Percentiles rank a stretch among this genome's conserved stretches.
These are phyloP conservation scores for Suhomyces coccinellae DNA, from an alignment of 1,139 yeast genomes.

Conservation along the genomic window DNA sequence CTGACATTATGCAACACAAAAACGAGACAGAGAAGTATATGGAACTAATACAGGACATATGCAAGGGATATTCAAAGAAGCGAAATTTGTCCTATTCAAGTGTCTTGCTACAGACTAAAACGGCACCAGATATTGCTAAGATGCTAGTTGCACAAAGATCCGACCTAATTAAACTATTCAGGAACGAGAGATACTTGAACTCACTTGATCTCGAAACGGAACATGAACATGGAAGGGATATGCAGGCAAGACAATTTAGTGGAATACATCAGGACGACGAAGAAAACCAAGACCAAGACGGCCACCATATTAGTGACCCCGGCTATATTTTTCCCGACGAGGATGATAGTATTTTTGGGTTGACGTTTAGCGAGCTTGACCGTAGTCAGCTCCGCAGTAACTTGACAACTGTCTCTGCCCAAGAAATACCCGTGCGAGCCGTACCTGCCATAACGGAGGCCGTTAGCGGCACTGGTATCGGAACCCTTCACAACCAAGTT, in stretches of 20 bases:
- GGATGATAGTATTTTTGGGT: conserved; percentile 14
- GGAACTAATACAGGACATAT: not conserved
- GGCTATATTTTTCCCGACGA: conserved; percentile 1
- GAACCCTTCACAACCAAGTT: conserved; percentile 9
- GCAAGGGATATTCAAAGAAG: not conserved
- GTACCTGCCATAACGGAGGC: not conserved
- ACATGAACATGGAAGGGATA: not conserved
- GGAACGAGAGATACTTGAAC: not conserved
- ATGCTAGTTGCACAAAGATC: not conserved
- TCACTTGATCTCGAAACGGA: not conserved
- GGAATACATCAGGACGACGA: not conserved
- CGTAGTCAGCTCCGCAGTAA: not conserved
- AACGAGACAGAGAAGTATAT: not conserved
- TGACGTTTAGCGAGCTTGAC: conserved; percentile 15
- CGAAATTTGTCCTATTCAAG: not conserved
- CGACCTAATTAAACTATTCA: not conserved
- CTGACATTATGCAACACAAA: not conserved
- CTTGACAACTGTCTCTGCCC: not conserved
- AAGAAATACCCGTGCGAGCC: conserved; percentile 1
- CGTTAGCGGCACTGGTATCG: not conserved
- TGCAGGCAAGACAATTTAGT: not conserved
- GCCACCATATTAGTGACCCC: not conserved
- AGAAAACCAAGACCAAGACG: not conserved
- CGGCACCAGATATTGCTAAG: not conserved
- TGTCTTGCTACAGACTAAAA: not conserved